Conservation (phyloP, 805 yeast genomes). For the Nakazawaea wickerhamii region DNA sequence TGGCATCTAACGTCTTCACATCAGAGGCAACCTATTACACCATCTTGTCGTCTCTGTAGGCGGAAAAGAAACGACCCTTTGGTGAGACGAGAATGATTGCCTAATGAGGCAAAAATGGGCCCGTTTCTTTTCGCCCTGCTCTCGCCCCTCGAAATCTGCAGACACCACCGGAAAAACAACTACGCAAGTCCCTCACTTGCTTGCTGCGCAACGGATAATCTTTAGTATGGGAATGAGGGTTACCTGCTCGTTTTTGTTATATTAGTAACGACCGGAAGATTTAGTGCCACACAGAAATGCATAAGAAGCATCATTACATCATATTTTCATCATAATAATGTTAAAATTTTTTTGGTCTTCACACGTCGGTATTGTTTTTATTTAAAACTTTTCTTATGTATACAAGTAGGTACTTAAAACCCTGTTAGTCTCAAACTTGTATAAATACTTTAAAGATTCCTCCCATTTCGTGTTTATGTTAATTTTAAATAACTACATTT, state of each 20-base stretch:
- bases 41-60: too few relatives aligned
- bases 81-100: not conserved
- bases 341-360: not conserved
- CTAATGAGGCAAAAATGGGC: too few relatives aligned
- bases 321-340: not conserved
- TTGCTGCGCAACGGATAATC: not conserved
- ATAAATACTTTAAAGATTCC: not conserved
- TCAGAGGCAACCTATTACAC: too few relatives aligned
- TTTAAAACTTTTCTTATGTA: not conserved
- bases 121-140: not conserved
- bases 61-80: too few relatives aligned
- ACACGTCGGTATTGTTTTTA: too few relatives aligned
- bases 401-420: not conserved
- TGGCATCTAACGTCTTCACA: too few relatives aligned
- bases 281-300: not conserved
- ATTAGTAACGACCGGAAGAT: not conserved
- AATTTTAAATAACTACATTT: too few relatives aligned
- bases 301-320: slow-evolving; percentile 1
- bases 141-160: not conserved
- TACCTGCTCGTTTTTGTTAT: not conserved
- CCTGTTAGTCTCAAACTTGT: not conserved
- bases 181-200: not conserved
- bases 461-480: too few relatives aligned
- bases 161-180: not conserved
- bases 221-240: slow-evolving; percentile 4